Evolutionary conservation across 768 basidiomycete species (phyloP).

Genomic region (Russula griseocarnosa): DNA sequence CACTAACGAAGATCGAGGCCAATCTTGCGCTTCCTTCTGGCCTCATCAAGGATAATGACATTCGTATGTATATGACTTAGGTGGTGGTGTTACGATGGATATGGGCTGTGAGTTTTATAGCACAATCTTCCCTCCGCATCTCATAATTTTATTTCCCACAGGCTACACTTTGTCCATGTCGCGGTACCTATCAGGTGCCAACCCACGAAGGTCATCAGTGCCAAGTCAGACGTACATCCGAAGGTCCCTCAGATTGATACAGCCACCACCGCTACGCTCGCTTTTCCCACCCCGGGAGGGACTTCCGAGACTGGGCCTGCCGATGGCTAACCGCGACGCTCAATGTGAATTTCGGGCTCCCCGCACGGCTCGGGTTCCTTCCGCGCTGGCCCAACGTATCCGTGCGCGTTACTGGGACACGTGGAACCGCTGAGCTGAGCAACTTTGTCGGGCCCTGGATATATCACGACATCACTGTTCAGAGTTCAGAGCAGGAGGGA

Average conservation of each 20-base stretch:
- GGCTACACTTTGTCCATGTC: conserved; percentile 36
- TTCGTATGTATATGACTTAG: conserved; percentile 51
- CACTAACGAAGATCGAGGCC: conserved; percentile 43
- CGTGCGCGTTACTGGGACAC: conserved; percentile 35
- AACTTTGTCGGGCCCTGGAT: conserved; percentile 43
- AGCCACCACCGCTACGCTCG: conserved; percentile 30
- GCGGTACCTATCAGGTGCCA: conserved; percentile 26
- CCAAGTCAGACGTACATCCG: conserved; percentile 18
- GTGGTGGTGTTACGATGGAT: conserved; percentile 61
- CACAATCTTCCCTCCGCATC: neutral
- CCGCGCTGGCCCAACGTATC: conserved; percentile 32
- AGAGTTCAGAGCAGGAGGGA: conserved; percentile 25
- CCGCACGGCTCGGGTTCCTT: conserved; percentile 30
- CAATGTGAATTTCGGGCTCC: conserved; percentile 19
- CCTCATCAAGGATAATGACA: conserved; percentile 39
- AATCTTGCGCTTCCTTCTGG: conserved; percentile 40
- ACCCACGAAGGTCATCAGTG: conserved; percentile 24
- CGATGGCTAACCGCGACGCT: conserved; percentile 24
- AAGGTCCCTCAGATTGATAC: conserved; percentile 30
- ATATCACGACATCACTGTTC: conserved; percentile 47
- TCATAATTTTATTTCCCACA: conserved; percentile 22
- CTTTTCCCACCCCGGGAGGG: conserved; percentile 27
- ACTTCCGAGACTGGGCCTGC: neutral
- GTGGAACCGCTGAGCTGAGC: conserved; percentile 39
- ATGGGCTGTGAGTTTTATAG: conserved; percentile 44